Conservation (phyloP, 306 rosid genomes). For the Cucumis hystrix region DNA sequence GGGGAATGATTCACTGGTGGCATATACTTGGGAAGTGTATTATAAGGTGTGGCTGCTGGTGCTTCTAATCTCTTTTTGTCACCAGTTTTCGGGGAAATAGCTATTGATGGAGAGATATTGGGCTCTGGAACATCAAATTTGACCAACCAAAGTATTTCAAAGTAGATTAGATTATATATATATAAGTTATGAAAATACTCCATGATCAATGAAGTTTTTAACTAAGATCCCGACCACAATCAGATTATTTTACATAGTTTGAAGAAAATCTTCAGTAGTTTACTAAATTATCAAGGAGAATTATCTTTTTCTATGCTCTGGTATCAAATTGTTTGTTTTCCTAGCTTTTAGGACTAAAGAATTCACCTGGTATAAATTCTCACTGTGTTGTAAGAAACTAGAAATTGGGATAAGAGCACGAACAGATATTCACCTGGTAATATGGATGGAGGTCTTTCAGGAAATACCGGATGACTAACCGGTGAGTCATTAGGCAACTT, state of each 20-base stretch:
- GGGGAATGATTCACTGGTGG: conserved; percentile 6
- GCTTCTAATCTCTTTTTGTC: background rate
- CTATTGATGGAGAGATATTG: conserved; percentile 37
- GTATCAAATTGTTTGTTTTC: background rate
- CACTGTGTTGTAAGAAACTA: background rate
- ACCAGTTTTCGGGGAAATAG: conserved; percentile 26
- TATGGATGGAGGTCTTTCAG: conserved; percentile 37
- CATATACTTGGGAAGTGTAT: conserved; percentile 11
- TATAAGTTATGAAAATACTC: background rate
- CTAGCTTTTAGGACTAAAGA: background rate
- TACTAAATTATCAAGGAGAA: background rate
- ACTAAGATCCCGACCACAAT: background rate
- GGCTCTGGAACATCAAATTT: conserved; percentile 40
- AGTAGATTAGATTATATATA: background rate
- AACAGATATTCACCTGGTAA: background rate
- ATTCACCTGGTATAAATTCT: too few species aligned
- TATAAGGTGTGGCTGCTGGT: conserved; percentile 11
- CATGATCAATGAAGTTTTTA: background rate
- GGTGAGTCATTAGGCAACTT: conserved; percentile 21
- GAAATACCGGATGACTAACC: conserved; percentile 25
- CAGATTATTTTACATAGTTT: background rate
- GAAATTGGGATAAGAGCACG: background rate
- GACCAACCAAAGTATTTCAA: background rate
- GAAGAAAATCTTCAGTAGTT: background rate
- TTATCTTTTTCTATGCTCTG: background rate